These are phyloP conservation scores for Plasmodium chabaudi DNA, from an alignment of 169 alveolate species.

Conservation along the genomic window DNA sequence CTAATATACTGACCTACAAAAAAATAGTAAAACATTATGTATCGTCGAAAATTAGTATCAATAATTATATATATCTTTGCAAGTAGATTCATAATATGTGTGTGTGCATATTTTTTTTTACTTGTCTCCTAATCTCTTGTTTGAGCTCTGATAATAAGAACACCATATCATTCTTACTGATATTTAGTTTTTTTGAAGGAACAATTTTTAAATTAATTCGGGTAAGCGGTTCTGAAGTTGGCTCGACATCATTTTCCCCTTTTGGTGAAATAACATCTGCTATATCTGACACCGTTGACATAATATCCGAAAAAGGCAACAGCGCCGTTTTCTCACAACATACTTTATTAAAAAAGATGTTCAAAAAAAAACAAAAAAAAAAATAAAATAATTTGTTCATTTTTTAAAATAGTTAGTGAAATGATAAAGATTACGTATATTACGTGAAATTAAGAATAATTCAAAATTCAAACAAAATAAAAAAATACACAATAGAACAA, in stretches of 20 bases:
- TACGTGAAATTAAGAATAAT: not conserved
- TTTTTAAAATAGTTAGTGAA: not conserved
- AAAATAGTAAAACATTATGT: not conserved
- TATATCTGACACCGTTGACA: constrained; percentile 65
- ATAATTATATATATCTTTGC: not conserved
- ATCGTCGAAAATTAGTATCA: not conserved
- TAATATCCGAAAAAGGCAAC: constrained; percentile 69
- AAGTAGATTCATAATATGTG: no score
- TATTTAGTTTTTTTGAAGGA: constrained; percentile 59
- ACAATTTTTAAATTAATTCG: constrained; percentile 65
- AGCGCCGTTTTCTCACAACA: constrained; percentile 48
- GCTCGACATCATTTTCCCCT: constrained; percentile 11
- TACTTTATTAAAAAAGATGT: constrained; percentile 1
- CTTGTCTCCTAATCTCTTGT: constrained; percentile 76
- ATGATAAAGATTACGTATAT: not conserved
- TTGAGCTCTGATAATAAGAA: constrained; percentile 47
- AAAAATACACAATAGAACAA: not conserved
- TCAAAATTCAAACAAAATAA: no score
- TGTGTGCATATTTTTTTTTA: not conserved
- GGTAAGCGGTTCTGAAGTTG: constrained; percentile 15
- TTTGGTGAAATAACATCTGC: constrained; percentile 36
- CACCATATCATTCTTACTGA: constrained; percentile 64
- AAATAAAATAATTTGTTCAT: constrained; percentile 3
- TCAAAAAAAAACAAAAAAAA: constrained; percentile 9
- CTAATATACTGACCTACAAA: constrained; percentile 38